phyloP scores from a whole-genome alignment of 768 basidiomycete genomes.

The Boletus sp. region DNA sequence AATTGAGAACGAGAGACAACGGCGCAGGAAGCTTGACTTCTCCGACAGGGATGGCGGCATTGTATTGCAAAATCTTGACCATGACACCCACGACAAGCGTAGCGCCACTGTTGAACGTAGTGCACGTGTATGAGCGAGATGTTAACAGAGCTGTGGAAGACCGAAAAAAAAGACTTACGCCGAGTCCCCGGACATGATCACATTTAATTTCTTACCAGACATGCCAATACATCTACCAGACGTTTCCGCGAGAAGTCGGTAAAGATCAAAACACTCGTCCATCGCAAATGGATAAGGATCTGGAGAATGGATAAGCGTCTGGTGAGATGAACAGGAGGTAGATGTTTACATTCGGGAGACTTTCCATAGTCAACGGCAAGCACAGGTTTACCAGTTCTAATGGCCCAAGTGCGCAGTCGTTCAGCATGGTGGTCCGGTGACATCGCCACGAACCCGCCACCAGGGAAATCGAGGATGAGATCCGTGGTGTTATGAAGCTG shows the following conservation, averaged over 20 bases:
- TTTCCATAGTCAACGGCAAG: constrained; percentile 94
- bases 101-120: constrained; percentile 62
- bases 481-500: constrained; percentile 70
- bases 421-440: constrained; percentile 96
- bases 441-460: constrained; percentile 97
- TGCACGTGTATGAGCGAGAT: constrained; percentile 11
- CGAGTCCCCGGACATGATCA: constrained; percentile 91
- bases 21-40: constrained; percentile 63
- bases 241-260: constrained; percentile 76
- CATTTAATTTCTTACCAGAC: constrained; percentile 74
- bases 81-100: constrained; percentile 83
- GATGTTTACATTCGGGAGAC: constrained; percentile 82
- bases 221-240: constrained; percentile 83
- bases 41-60: constrained; percentile 27
- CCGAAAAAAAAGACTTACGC: constrained; percentile 61
- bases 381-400: constrained; percentile 72
- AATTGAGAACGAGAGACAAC: constrained; percentile 81
- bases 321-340: constrained; percentile 1
- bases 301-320: constrained; percentile 28
- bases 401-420: constrained; percentile 83
- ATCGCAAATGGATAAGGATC: constrained; percentile 98
- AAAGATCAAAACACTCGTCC: constrained; percentile 92
- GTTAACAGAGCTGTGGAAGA: background rate
- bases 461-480: constrained; percentile 89
- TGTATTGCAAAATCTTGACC: constrained; percentile 78